Evolutionary conservation across 352 stramenopile genomes (phyloP), one percentile per base, ranked within the genome.

Genomic region (Phytophthora melonis): DNA sequence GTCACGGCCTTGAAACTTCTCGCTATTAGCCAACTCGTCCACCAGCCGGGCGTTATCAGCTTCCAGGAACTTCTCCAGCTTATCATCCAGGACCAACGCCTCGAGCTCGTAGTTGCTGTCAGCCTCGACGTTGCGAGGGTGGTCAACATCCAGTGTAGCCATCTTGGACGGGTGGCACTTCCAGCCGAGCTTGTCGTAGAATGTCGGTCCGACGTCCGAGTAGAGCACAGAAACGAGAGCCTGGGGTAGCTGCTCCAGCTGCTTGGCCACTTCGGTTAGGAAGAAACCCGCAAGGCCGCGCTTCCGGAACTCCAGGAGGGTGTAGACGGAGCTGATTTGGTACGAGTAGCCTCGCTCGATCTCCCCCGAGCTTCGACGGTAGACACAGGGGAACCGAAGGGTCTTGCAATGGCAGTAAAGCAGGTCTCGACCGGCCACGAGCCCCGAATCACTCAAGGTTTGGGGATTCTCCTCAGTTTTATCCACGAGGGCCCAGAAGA

Each of bases 401-500:
- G 74, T 88, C 66, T 91, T 81, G 50, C 82, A 89, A 54, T 89
- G 84, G 41, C 74, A 88, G 14, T 77, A 70, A 30, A 91, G 81
- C 8, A 67, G 11, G 34, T 77, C 62, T 47, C 57, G 58, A 23
- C 66, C 68, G 21, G 78, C 54, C 9, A 68, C 64, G 2, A 84
- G 56, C 3, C 21, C 63, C 0, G 47, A 57, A 30, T 86, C 74
- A 43, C 76, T 68, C 1, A 52, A 59, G 13, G 66, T 56, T 14
- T 13, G 16, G n/a, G 65, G 55, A 27, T 63, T 63, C 6, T 56
- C 32, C 6, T 79, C 77, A 27, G 36, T 39, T 19, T 67, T 67
- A 55, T 82, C 77, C 5, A 91, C 82, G 0, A 90, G 80, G 1
- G 80, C 84, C 79, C 81, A 91, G 77, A 85, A 91, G 68, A 88